These are phyloP conservation scores for Kodamaea ohmeri DNA, from an alignment of 1,139 yeast genomes.

Conservation along the genomic window DNA sequence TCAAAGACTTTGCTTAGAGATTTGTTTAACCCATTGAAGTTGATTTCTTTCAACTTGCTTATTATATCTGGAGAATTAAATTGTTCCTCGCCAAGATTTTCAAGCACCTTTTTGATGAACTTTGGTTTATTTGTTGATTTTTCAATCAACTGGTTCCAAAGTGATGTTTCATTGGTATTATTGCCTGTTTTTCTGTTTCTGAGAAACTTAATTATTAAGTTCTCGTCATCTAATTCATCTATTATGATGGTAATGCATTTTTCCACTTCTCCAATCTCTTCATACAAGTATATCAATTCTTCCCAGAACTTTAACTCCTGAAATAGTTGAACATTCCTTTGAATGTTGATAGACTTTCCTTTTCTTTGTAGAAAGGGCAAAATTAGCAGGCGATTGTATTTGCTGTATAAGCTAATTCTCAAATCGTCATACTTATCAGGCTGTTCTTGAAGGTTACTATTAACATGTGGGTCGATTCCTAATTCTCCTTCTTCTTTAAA, in stretches of 20 bases:
- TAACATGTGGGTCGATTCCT: neutral
- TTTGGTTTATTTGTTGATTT: slow-evolving; percentile 71
- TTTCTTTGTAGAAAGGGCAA: slow-evolving; percentile 51
- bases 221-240: slow-evolving; percentile 73
- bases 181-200: slow-evolving; percentile 58
- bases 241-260: slow-evolving; percentile 76
- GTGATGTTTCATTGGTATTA: slow-evolving; percentile 66
- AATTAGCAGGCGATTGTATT: slow-evolving; percentile 52
- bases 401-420: slow-evolving; percentile 61
- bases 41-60: slow-evolving; percentile 30
- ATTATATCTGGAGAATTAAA: slow-evolving; percentile 17
- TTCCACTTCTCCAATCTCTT: slow-evolving; percentile 77
- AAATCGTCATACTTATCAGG: slow-evolving; percentile 48
- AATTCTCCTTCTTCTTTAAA: slow-evolving; percentile 44
- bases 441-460: neutral
- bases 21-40: slow-evolving; percentile 62
- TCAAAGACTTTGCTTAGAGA: slow-evolving; percentile 62
- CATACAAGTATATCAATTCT: slow-evolving; percentile 79
- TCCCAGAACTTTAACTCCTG: slow-evolving; percentile 40
- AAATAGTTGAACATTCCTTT: slow-evolving; percentile 9
- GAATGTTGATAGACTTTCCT: slow-evolving; percentile 13
- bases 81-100: slow-evolving; percentile 58
- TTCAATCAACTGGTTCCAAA: slow-evolving; percentile 75
- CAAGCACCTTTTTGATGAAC: slow-evolving; percentile 72
- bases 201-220: slow-evolving; percentile 69